Conservation (phyloP, 257 asterid species). For the Jaltomata sinuosa region DNA sequence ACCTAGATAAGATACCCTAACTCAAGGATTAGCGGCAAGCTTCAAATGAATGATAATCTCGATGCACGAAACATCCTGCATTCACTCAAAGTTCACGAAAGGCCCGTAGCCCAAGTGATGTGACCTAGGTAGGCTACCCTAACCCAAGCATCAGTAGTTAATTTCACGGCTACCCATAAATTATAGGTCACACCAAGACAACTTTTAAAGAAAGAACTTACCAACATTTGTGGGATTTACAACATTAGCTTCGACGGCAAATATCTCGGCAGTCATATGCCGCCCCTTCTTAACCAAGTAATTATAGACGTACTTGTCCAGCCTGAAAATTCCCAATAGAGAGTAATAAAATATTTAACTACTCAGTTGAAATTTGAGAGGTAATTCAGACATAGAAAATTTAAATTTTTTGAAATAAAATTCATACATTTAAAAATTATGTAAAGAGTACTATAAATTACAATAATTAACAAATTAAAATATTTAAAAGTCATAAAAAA, state of each 20-base stretch:
- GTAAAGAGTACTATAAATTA: too few species aligned
- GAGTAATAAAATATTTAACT: not conserved
- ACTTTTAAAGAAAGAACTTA: not conserved
- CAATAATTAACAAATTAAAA: too few species aligned
- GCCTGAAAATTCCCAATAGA: not conserved
- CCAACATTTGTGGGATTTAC: not conserved
- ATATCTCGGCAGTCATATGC: not conserved
- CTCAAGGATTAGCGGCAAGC: too few species aligned
- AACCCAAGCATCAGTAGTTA: accelerated
- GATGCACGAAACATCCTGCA: not conserved
- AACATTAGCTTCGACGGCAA: not conserved
- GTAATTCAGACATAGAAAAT: too few species aligned
- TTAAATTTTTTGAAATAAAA: too few species aligned
- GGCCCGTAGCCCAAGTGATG: not conserved
- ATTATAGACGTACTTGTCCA: not conserved
- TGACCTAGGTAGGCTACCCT: not conserved
- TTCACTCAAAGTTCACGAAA: not conserved
- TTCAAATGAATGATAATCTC: too few species aligned
- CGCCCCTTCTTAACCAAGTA: not conserved
- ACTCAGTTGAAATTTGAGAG: too few species aligned
- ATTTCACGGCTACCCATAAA: not conserved
- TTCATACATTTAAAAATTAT: too few species aligned
- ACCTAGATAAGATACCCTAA: too few species aligned
- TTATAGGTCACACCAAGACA: not conserved
- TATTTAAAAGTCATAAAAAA: too few species aligned